phyloP scores from a whole-genome alignment of 2,329 filamentous ascomycete species.

The Penicillium sp. region DNA sequence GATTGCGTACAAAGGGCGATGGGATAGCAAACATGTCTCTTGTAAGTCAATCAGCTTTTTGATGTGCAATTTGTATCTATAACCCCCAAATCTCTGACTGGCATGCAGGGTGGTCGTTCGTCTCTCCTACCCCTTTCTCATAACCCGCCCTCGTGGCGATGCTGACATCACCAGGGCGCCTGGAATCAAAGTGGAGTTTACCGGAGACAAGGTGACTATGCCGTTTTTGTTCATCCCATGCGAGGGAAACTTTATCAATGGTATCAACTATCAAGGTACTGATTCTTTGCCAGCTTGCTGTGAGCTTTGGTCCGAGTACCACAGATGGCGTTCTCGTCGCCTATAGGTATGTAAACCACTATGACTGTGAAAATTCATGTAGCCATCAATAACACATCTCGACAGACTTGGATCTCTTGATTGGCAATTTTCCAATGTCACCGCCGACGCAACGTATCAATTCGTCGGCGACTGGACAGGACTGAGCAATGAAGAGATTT shows the following conservation, averaged over 20 bases:
- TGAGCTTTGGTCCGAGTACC: conserved; percentile 58
- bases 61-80: not conserved
- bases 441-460: conserved; percentile 57
- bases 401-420: conserved; percentile 58
- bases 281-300: conserved; percentile 43
- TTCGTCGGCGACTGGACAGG: conserved; percentile 53
- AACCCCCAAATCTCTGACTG: conserved; percentile 12
- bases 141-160: conserved; percentile 7
- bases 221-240: not conserved
- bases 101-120: conserved; percentile 56
- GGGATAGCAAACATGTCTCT: conserved; percentile 62
- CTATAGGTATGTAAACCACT: conserved; percentile 42
- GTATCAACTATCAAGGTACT: conserved; percentile 5
- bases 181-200: conserved; percentile 59
- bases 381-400: not conserved
- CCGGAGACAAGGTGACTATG: conserved; percentile 47
- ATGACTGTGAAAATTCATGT: not conserved
- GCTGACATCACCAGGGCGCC: conserved; percentile 40
- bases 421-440: conserved; percentile 65
- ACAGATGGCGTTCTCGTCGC: conserved; percentile 55
- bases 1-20: conserved; percentile 63
- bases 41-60: conserved; percentile 37
- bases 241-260: not conserved
- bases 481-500: conserved; percentile 46
- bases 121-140: conserved; percentile 18